Evolutionary conservation across 2,329 filamentous ascomycete species (phyloP).

Genomic region (Colletotrichum caudatum): DNA sequence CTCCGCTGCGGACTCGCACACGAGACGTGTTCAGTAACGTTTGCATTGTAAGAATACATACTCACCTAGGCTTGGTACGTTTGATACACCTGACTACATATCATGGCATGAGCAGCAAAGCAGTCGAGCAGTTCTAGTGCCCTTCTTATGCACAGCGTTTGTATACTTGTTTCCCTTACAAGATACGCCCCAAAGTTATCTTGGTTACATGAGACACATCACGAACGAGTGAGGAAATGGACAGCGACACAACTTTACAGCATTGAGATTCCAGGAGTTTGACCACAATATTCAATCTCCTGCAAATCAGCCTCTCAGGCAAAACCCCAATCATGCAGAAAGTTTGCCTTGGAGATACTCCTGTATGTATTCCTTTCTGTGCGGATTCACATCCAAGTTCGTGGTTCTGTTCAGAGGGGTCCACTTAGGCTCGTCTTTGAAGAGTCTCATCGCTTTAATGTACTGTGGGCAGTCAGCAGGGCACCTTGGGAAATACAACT

Average conservation of each 20-base stretch:
- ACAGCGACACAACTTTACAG: background rate
- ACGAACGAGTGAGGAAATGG: too few species aligned
- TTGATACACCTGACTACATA: background rate
- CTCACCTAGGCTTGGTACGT: background rate
- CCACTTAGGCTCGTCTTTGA: slow-evolving; percentile 99
- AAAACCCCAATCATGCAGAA: slow-evolving; percentile 8
- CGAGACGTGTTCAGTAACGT: background rate
- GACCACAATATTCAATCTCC: background rate
- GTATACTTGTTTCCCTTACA: background rate
- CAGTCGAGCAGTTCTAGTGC: too few species aligned
- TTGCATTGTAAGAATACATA: background rate
- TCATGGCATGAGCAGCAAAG: too few species aligned
- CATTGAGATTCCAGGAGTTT: too few species aligned
- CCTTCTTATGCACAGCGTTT: background rate
- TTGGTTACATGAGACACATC: background rate
- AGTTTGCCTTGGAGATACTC: slow-evolving; percentile 50
- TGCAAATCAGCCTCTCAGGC: background rate
- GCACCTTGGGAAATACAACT: background rate
- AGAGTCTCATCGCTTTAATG: slow-evolving; percentile 94
- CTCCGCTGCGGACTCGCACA: background rate
- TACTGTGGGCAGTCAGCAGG: slow-evolving; percentile 68
- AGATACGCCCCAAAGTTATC: too few species aligned
- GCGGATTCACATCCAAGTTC: slow-evolving; percentile 83
- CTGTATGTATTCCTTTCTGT: slow-evolving; percentile 81
- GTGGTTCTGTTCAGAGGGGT: slow-evolving; percentile 86